A percentile compares a stretch with the other conserved stretches of the same genome.
phyloP scores from a whole-genome alignment of 225 moss, liverwort and hornwort species.

The Antitrichia curtipendula region DNA sequence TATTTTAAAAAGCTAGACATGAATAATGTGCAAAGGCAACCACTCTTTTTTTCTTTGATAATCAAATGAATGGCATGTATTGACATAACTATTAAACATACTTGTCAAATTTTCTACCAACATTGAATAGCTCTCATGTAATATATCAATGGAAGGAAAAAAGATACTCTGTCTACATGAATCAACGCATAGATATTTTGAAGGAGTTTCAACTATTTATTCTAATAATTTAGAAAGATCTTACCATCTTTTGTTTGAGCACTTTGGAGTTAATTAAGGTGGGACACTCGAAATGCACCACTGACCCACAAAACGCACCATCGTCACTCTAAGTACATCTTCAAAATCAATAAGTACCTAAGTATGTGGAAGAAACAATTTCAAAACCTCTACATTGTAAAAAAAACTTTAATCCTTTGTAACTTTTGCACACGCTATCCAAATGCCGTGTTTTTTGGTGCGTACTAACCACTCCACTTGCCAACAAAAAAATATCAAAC shows the following conservation, averaged over 20 bases:
- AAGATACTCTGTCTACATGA: background rate
- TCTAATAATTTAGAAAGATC: background rate
- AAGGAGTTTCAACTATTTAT: background rate
- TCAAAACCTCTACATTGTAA: too few relatives aligned
- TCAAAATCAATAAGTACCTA: background rate
- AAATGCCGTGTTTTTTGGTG: background rate
- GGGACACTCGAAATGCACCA: rapidly evolving
- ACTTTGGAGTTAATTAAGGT: too few relatives aligned
- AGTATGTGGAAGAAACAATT: too few relatives aligned
- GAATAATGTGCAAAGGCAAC: background rate
- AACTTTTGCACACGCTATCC: background rate
- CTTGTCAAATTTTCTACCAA: background rate
- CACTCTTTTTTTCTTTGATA: too few relatives aligned
- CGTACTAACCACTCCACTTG: background rate
- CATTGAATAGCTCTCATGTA: background rate
- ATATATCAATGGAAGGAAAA: background rate
- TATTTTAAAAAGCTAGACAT: too few relatives aligned
- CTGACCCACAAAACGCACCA: rapidly evolving
- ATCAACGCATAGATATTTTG: rapidly evolving
- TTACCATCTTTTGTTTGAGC: background rate
- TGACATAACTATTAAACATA: background rate
- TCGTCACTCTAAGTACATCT: rapidly evolving
- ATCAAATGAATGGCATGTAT: background rate
- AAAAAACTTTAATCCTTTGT: background rate
- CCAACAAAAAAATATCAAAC: background rate